phyloP scores from a whole-genome alignment of 768 basidiomycete species.

The Kwoniella europaea region DNA sequence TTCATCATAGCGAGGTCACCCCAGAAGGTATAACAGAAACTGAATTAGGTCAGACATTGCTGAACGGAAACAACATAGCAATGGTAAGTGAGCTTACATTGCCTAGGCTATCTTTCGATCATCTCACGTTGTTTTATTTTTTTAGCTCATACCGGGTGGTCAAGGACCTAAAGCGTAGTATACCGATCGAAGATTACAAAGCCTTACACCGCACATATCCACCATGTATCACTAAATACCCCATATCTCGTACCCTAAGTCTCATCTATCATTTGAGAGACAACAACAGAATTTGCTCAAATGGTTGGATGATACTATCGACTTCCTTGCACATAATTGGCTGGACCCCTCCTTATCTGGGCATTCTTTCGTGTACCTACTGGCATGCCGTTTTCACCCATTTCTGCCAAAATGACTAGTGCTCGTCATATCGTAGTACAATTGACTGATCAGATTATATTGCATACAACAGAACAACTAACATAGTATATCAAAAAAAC shows the following conservation, averaged over 20 bases:
- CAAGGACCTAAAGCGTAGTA: conserved; percentile 63
- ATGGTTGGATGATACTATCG: no score
- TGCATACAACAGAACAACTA: conserved; percentile 4
- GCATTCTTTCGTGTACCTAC: no score
- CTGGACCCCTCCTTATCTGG: no score
- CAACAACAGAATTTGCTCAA: background rate
- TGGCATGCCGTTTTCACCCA: no score
- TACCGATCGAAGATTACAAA: background rate
- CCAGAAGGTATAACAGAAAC: conserved; percentile 76
- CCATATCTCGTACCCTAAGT: background rate
- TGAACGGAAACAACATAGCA: conserved; percentile 70
- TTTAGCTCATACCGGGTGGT: conserved; percentile 72
- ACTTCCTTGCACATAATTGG: no score
- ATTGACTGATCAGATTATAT: no score
- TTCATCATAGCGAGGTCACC: conserved; percentile 73
- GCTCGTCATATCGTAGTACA: no score
- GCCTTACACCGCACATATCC: background rate
- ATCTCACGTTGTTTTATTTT: background rate
- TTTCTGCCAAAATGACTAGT: no score
- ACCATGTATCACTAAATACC: conserved; percentile 17
- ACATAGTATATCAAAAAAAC: background rate
- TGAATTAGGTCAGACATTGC: conserved; percentile 69
- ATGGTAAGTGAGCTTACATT: conserved; percentile 67
- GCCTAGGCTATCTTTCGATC: no score
- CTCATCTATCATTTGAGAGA: no score